Base-by-base conservation (phyloP, 495 filamentous ascomycete species). In the Hypomontagnella monticulosa region DNA sequence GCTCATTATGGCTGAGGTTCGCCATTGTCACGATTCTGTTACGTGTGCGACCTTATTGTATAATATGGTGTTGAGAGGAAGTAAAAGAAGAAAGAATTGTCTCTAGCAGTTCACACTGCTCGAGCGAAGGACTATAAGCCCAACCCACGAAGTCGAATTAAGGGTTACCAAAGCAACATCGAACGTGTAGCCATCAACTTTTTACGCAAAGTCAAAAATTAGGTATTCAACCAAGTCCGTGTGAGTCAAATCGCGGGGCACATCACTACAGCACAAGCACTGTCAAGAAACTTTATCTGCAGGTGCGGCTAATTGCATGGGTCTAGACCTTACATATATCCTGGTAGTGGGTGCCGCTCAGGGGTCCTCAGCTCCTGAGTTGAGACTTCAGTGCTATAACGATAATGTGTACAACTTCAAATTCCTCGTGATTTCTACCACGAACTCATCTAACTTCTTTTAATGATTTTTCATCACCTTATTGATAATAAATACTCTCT, bases 161-260 rank as follows among this genome's bases (percentile, higher is more conserved):
- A 40, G 23, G 38, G 38, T 43, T 55, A n/a, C n/a, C n/a, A n/a
- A 6, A 27, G 23, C 23, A 27, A 27, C n/a, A n/a, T 38, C 8
- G 9, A 3, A 38, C 23, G 27, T 52, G 16, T 52, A n/a, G 10
- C 12, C 18, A 8, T 43, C 15, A 4, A 14, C 15, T 18, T 43
- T 43, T 18, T 18, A 4, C 15, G 5, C 15, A 16, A 43, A 2
- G 6, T 15, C 5, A 41, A 41, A 14, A 8, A 43, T 15, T 43
- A 43, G 18, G 18, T 1, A 3, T 27, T 2, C 12, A 8, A 43
- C 12, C 6, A 1, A 16, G 40, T 37, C 18, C 8, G 42, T 47
- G 47, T 68, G 65, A 68, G 65, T 68, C 65, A 68, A 67, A 68
- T 68, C 65, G 65, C 65, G 65, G 65, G 65, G 65, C 58, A 68